These are phyloP conservation scores for Aspergillus campestris DNA, from an alignment of 495 filamentous ascomycete species.

Conservation along the genomic window DNA sequence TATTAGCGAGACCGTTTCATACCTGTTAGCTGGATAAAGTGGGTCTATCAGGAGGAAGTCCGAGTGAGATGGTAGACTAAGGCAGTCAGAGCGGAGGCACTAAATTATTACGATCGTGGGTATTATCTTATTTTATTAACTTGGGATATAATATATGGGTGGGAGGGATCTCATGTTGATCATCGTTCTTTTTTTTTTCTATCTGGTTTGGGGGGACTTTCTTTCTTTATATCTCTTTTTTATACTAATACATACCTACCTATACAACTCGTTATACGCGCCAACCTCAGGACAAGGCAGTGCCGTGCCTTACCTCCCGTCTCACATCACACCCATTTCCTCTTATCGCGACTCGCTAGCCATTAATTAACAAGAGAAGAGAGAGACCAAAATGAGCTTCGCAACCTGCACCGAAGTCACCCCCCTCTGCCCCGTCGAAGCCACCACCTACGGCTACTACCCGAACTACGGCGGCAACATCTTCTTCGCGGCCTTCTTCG, in stretches of 20 bases:
- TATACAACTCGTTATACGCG: too few relatives aligned
- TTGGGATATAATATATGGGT: too few relatives aligned
- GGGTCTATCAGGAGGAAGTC: too few relatives aligned
- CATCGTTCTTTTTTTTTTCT: background rate
- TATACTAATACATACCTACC: too few relatives aligned
- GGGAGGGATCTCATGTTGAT: background rate
- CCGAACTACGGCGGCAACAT: slow-evolving; percentile 54
- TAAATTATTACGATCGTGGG: background rate
- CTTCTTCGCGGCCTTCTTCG: slow-evolving; percentile 52
- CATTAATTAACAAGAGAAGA: background rate
- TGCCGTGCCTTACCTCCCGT: too few relatives aligned
- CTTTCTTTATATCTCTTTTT: background rate
- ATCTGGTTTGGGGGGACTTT: too few relatives aligned
- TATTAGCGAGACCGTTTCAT: slow-evolving; percentile 2
- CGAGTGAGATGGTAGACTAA: too few relatives aligned
- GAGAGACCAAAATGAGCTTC: slow-evolving; percentile 18
- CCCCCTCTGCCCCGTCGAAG: slow-evolving; percentile 45
- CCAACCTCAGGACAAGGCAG: too few relatives aligned
- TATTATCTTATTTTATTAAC: too few relatives aligned
- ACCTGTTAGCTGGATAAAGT: background rate
- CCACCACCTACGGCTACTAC: slow-evolving; percentile 59
- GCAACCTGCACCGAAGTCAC: slow-evolving; percentile 39
- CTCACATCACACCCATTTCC: background rate
- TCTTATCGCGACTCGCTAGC: background rate
- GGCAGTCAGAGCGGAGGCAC: background rate